Base-by-base conservation (phyloP, 2,329 filamentous ascomycete genomes). In the Lizonia empirigonia region DNA sequence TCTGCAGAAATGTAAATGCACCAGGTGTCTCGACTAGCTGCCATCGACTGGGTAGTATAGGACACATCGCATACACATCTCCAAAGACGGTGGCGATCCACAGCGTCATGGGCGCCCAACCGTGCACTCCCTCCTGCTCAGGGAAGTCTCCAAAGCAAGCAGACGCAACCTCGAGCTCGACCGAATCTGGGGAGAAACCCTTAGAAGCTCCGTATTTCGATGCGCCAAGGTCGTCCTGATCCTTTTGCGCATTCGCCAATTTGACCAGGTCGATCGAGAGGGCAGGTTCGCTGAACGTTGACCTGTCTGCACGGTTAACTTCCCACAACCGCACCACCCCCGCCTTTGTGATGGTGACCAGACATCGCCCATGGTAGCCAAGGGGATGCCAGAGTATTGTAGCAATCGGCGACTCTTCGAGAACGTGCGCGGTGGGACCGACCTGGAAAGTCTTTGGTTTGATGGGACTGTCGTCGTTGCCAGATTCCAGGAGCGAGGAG, bases 81-180 rank as follows among this genome's bases (percentile, higher is more conserved):
- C 94, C 94, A 53, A 91, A 89, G 29, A 85, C 85, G 89, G 97
- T 99, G n/a, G 92, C 91, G 42, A 97, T 78, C 90, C 93, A 99
- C 9, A 99, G 80, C 0, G 94, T 97, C 89, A 97, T 97, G 8
- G 92, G 85, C 7, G 91, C 89, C 94, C 94, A 99, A 2, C 82
- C 82, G 64, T 84, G 79, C 58, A 86, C 82, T 29, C 80, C 81
- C 45, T 81, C 78, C 47, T 73, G 65, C 24, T 72, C 76, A 8
- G 81, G 83, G 41, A 71, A 77, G 20, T 91, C 91, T 12, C 91
- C 93, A 76, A 99, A 99, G 69, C 86, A 90, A 41, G 92, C 91
- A 2, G 92, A 87, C 4, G 91, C 91, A 18, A 96, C 91, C 67
- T 97, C 90, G 87, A 99, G 96, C 69, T 97, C 92, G 52, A 95